These are phyloP conservation scores for Leptomonas seymouri DNA, from an alignment of 208 protist genomes.

Conservation along the genomic window DNA sequence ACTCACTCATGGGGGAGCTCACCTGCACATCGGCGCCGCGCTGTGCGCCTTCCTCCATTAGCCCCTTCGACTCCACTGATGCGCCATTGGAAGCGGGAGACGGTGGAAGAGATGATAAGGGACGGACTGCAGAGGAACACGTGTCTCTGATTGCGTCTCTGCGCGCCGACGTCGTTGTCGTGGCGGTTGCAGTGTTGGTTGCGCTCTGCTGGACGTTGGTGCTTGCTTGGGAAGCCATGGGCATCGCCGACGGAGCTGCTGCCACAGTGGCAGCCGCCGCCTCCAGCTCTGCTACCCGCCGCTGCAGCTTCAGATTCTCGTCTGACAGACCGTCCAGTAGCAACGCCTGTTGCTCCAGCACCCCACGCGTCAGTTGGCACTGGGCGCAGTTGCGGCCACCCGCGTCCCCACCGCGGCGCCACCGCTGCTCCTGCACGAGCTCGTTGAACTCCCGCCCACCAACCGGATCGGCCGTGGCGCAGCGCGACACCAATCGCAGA, in stretches of 20 bases:
- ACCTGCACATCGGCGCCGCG: not conserved
- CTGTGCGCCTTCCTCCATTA: not conserved
- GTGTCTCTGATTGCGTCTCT: not conserved
- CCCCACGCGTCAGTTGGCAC: constrained; percentile 4
- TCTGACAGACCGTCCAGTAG: constrained; percentile 5
- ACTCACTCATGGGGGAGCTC: not conserved
- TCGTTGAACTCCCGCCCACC: constrained; percentile 18
- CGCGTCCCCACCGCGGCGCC: not conserved
- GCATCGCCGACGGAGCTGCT: too few species aligned
- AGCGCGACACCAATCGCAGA: constrained; percentile 15
- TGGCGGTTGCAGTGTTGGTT: not conserved
- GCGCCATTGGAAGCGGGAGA: not conserved
- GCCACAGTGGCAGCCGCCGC: not conserved
- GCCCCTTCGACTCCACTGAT: not conserved
- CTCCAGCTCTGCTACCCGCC: constrained; percentile 12
- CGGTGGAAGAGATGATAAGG: not conserved
- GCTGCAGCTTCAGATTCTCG: constrained; percentile 10
- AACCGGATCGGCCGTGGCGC: constrained; percentile 7
- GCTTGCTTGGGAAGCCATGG: too few species aligned
- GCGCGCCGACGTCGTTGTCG: not conserved
- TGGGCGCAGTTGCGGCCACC: constrained; percentile 2
- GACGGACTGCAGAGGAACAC: not conserved
- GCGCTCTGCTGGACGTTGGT: not conserved
- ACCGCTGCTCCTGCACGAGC: constrained; percentile 12
- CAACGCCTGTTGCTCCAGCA: constrained; percentile 19